phyloP scores from a whole-genome alignment of 306 rosid genomes.

The Cucurbita maxima region DNA sequence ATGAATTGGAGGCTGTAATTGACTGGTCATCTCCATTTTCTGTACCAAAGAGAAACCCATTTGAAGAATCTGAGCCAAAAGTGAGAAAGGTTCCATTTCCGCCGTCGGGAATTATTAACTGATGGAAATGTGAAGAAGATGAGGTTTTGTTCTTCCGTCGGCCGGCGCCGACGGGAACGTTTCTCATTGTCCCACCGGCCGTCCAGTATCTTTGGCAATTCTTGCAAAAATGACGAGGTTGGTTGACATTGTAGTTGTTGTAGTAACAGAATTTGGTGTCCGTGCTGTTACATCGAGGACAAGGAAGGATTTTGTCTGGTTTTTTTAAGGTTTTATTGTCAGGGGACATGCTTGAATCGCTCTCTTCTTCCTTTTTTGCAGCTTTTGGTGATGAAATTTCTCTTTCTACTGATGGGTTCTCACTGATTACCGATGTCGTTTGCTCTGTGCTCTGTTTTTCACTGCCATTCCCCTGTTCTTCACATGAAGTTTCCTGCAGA shows the following conservation, averaged over 20 bases:
- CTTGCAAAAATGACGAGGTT: constrained; percentile 89
- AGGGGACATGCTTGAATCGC: constrained; percentile 23
- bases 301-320: constrained; percentile 59
- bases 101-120: constrained; percentile 31
- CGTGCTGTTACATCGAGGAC: constrained; percentile 83
- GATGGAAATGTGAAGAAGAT: constrained; percentile 29
- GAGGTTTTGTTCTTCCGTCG: constrained; percentile 70
- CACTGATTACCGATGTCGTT: constrained; percentile 24
- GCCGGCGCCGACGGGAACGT: constrained; percentile 74
- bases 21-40: constrained; percentile 31
- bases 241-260: constrained; percentile 76
- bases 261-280: constrained; percentile 84
- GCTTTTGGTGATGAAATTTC: constrained; percentile 29
- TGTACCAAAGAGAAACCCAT: constrained; percentile 12
- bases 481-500: constrained; percentile 31
- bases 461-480: constrained; percentile 21
- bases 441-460: constrained; percentile 25
- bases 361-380: constrained; percentile 35
- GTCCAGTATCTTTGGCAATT: constrained; percentile 93
- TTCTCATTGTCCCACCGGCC: constrained; percentile 78
- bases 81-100: constrained; percentile 36
- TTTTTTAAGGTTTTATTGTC: constrained; percentile 47
- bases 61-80: constrained; percentile 51
- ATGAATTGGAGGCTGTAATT: constrained; percentile 32
- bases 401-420: constrained; percentile 36